phyloP scores from a whole-genome alignment of 2,329 filamentous ascomycete species.

The Bipolaris zeicola region DNA sequence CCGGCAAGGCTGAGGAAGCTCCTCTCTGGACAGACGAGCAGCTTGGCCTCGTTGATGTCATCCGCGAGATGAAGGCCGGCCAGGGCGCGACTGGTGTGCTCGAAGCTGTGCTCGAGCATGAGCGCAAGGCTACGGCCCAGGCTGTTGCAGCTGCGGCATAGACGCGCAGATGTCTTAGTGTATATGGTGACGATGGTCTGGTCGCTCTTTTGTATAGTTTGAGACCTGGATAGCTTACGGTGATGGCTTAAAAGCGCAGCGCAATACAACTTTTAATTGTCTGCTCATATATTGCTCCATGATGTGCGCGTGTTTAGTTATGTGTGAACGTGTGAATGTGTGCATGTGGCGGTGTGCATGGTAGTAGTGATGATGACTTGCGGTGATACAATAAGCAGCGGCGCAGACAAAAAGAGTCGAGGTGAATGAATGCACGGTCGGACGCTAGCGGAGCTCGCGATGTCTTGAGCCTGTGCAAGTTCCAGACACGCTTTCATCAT shows the following conservation, averaged over 20 bases:
- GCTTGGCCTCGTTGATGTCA: slow-evolving; percentile 69
- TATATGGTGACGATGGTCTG: slow-evolving; percentile 24
- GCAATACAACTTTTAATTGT: slow-evolving; percentile 8
- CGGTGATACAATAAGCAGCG: background rate
- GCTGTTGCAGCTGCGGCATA: slow-evolving; percentile 52
- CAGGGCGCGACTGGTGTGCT: slow-evolving; percentile 54
- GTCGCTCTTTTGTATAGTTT: slow-evolving; percentile 37
- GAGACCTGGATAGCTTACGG: slow-evolving; percentile 27
- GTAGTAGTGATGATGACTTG: background rate
- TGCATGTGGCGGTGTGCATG: background rate
- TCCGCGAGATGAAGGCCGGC: slow-evolving; percentile 60
- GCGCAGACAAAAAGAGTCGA: background rate
- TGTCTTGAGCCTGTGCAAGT: slow-evolving; percentile 16
- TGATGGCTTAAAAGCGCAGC: slow-evolving; percentile 1
- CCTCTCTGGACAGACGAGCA: slow-evolving; percentile 94
- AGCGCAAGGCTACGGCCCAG: slow-evolving; percentile 51
- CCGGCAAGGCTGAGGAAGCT: slow-evolving; percentile 62
- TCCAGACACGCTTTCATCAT: slow-evolving; percentile 18
- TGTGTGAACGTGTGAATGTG: background rate
- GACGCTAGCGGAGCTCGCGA: slow-evolving; percentile 8
- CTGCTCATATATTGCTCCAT: background rate
- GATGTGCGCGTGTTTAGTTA: background rate
- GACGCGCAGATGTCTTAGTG: background rate
- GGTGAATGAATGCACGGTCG: slow-evolving; percentile 9
- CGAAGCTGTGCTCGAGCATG: slow-evolving; percentile 55